Base-by-base conservation (phyloP, 2,329 filamentous ascomycete genomes). In the Cercospora brassicicola region DNA sequence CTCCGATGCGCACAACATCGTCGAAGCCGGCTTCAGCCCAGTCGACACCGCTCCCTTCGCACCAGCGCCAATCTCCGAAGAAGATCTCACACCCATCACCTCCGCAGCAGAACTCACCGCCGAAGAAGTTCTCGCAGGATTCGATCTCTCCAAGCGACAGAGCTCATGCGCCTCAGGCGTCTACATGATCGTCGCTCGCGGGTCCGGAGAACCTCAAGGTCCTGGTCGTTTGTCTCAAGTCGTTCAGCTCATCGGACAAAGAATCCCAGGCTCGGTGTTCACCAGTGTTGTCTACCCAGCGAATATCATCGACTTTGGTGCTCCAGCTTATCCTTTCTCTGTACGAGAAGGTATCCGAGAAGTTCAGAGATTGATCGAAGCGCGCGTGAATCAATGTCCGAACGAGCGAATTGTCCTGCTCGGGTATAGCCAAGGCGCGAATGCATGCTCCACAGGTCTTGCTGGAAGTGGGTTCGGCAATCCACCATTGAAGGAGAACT, bases 181-280 rank as follows among this genome's bases (percentile, higher is more conserved):
- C n/a, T 59, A 59, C 30, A 59, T 59, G 55, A 59, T 59, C n/a
- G 55, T 59, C n/a, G 55, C 28, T 18, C 55, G 55, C 1, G 31
- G 55, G 4, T 59, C 55, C n/a, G 31, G 55, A 2, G 55, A 59
- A 59, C 55, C 31, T 4, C 55, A 59, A 36, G 55, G 55, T 2
- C 55, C 55, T 9, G 55, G 55, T 2, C 55, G 55, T 7, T 30
- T 59, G 2, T 59, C 55, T 10, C 55, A 59, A 59, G 55, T 59
- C n/a, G 55, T 59, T 1, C 55, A 59, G 18, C 31, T 59, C 30
- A 59, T 59, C 9, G 55, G 55, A 10, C 55, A 59, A 20, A 28
- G 30, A 3, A 59, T 59, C 4, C 55, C 30, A 8, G 18, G 18
- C 30, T 59, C 55, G 0, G 31, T 59, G 0, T 59, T 59, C 55